phyloP scores from a whole-genome alignment of 2,329 filamentous ascomycete species.

The Diaporthe batatas region DNA sequence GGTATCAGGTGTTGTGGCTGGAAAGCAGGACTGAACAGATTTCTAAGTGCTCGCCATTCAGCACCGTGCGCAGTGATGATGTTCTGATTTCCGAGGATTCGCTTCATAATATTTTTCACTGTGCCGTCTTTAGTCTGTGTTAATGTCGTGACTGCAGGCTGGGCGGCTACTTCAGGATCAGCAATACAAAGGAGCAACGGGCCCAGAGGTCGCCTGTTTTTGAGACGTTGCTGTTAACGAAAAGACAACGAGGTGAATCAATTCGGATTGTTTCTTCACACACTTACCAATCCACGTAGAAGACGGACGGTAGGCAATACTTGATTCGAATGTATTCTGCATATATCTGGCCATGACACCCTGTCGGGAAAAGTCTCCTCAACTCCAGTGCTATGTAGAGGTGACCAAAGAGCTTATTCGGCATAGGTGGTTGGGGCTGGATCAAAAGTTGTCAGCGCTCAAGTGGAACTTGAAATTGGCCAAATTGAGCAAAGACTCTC shows the following conservation, averaged over 20 bases:
- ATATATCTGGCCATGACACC: background rate
- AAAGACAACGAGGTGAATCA: background rate
- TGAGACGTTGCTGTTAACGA: background rate
- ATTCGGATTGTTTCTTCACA: background rate
- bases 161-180: constrained; percentile 7
- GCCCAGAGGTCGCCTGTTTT: background rate
- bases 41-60: background rate
- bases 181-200: background rate
- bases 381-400: constrained; percentile 1
- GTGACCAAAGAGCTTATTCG: background rate
- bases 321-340: background rate
- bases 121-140: background rate
- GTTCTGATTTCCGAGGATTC: background rate
- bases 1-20: background rate
- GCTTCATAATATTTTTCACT: background rate
- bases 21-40: background rate
- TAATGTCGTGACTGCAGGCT: background rate
- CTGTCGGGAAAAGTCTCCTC: background rate
- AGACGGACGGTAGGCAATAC: background rate
- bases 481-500: background rate
- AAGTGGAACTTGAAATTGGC: background rate
- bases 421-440: background rate
- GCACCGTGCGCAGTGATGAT: background rate
- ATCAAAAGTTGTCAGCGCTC: background rate
- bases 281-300: background rate